phyloP scores from a whole-genome alignment of 441 rosid species.

The Syzygium syzygioides region DNA sequence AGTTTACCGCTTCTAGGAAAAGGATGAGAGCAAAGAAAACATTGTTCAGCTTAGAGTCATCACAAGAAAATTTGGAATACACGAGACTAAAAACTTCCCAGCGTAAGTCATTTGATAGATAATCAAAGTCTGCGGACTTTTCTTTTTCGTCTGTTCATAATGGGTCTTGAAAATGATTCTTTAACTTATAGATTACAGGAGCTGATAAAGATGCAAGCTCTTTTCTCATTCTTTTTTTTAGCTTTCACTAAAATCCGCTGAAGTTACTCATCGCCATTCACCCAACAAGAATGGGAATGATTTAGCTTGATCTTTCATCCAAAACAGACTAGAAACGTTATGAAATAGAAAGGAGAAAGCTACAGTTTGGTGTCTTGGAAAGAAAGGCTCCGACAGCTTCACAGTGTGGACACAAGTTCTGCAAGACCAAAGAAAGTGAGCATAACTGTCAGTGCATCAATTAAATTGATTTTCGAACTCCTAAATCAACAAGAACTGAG shows the following conservation, averaged over 20 bases:
- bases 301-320: neutral
- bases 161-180: neutral
- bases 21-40: conserved; percentile 5
- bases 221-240: neutral
- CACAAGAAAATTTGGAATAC: neutral
- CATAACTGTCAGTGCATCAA: neutral
- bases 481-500: neutral
- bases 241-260: neutral
- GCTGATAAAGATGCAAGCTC: neutral
- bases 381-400: neutral
- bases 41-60: neutral
- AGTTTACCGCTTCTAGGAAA: conserved; percentile 28
- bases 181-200: neutral
- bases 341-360: neutral
- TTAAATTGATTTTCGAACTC: neutral
- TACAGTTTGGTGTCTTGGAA: neutral
- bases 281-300: neutral
- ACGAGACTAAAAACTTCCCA: neutral
- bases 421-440: neutral
- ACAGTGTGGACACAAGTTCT: neutral
- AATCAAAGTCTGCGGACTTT: neutral
- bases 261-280: neutral
- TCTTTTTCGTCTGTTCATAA: neutral
- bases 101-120: neutral
- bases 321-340: neutral